Percentiles rank a stretch among this genome's conserved stretches.
These are phyloP conservation scores for Phycomyces blakesleeanus DNA, from an alignment of 192 early-diverging fungal genomes.

Conservation along the genomic window DNA sequence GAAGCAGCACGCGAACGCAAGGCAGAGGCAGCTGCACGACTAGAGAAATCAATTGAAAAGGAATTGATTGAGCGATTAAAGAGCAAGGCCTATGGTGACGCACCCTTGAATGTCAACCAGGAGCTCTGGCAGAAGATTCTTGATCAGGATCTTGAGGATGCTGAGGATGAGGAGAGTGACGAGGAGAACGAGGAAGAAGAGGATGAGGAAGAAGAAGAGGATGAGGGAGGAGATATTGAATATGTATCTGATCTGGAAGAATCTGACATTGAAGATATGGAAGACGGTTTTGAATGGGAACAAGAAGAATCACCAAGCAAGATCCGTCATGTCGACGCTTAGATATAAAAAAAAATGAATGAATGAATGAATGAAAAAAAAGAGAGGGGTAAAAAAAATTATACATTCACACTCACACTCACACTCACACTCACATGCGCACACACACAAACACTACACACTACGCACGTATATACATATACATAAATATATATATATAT, in stretches of 20 bases:
- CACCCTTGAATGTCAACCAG: constrained; percentile 91
- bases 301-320: constrained; percentile 12
- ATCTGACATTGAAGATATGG: constrained; percentile 47
- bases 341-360: no score
- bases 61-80: constrained; percentile 89
- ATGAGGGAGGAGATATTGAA: constrained; percentile 54
- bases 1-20: constrained; percentile 82
- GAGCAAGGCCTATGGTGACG: constrained; percentile 94
- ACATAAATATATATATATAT: no score
- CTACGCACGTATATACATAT: no score
- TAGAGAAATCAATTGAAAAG: constrained; percentile 92
- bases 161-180: constrained; percentile 66
- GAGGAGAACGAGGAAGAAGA: constrained; percentile 69
- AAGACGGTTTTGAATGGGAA: constrained; percentile 26
- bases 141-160: constrained; percentile 67
- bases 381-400: no score
- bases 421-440: no score
- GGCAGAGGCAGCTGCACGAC: constrained; percentile 86
- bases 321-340: background rate
- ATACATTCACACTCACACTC: no score
- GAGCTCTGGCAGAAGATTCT: constrained; percentile 86
- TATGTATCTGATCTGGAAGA: constrained; percentile 60
- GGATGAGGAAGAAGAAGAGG: constrained; percentile 52
- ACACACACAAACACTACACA: no score
- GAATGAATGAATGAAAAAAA: no score